Percentiles rank a stretch among this genome's conserved stretches.
These are phyloP conservation scores for Fusarium tanahbumbuense DNA, from an alignment of 2,329 filamentous ascomycete species.

Conservation along the genomic window DNA sequence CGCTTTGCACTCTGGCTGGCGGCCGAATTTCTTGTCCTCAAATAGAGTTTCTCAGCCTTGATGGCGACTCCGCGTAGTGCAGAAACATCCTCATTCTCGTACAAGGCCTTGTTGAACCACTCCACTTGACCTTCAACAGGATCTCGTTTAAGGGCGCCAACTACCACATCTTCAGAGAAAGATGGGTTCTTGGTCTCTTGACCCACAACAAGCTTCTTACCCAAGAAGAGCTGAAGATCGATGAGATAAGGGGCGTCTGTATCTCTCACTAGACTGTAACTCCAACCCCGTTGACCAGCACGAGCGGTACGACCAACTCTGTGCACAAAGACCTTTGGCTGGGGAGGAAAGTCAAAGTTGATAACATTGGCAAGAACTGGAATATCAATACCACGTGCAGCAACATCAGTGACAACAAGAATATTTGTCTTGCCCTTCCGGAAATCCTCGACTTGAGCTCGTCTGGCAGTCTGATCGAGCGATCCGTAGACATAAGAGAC, in stretches of 20 bases:
- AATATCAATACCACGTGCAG: slow-evolving; percentile 97
- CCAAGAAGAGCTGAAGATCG: slow-evolving; percentile 93
- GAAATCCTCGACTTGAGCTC: slow-evolving; percentile 92
- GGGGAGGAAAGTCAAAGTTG: slow-evolving; percentile 97
- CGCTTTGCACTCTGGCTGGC: slow-evolving; percentile 91
- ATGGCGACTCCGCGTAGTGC: slow-evolving; percentile 77
- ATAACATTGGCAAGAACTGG: slow-evolving; percentile 96
- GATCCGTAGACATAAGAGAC: slow-evolving; percentile 96
- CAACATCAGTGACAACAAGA: slow-evolving; percentile 95
- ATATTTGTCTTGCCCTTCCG: slow-evolving; percentile 86
- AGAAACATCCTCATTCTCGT: slow-evolving; percentile 79
- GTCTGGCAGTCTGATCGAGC: slow-evolving; percentile 91
- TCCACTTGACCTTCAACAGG: slow-evolving; percentile 81
- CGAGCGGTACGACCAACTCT: slow-evolving; percentile 95
- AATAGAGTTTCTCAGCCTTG: slow-evolving; percentile 94
- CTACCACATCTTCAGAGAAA: slow-evolving; percentile 84
- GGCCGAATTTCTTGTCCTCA: slow-evolving; percentile 89
- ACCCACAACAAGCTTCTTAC: slow-evolving; percentile 83
- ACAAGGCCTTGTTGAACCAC: slow-evolving; percentile 82
- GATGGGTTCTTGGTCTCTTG: slow-evolving; percentile 72
- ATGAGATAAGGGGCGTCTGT: slow-evolving; percentile 91
- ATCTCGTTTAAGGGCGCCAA: slow-evolving; percentile 80
- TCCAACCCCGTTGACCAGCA: slow-evolving; percentile 93
- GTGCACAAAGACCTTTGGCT: slow-evolving; percentile 97
- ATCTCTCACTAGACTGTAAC: slow-evolving; percentile 90